Conservation (phyloP, 768 basidiomycete genomes). For the Lanmaoa rubissima region DNA sequence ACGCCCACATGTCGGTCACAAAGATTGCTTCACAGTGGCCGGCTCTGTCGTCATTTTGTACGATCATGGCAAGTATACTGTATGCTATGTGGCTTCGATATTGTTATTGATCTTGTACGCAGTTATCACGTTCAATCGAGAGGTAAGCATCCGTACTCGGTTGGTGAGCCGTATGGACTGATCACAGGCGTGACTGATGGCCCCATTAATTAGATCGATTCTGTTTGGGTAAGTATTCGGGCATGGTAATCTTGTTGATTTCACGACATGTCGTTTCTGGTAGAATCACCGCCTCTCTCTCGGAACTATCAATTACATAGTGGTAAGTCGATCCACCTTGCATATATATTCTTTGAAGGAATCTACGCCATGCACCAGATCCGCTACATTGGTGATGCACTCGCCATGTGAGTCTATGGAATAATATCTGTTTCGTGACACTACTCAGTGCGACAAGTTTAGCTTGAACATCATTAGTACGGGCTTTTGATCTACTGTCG, state of each 20-base stretch:
- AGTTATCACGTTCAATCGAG: slow-evolving; percentile 18
- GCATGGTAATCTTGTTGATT: not conserved
- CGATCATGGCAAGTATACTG: slow-evolving; percentile 15
- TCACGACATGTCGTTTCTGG: not conserved
- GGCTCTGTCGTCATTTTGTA: slow-evolving; percentile 13
- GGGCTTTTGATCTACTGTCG: not conserved
- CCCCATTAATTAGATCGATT: slow-evolving; percentile 7
- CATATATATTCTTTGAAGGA: no score
- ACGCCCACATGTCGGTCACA: not conserved
- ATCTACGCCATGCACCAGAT: slow-evolving; percentile 4
- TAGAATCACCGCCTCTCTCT: slow-evolving; percentile 7
- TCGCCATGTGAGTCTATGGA: slow-evolving; percentile 16
- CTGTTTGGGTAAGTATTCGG: slow-evolving; percentile 14
- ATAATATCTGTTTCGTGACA: not conserved
- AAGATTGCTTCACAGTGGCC: not conserved
- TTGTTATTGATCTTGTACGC: not conserved
- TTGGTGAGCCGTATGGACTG: not conserved
- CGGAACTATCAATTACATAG: slow-evolving; percentile 18
- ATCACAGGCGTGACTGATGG: not conserved
- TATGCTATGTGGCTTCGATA: not conserved
- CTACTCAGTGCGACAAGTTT: not conserved
- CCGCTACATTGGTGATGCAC: slow-evolving; percentile 20
- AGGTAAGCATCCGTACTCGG: slow-evolving; percentile 4
- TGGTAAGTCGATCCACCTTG: slow-evolving; percentile 9
- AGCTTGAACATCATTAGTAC: slow-evolving; percentile 17